Evolutionary conservation across 2,329 filamentous ascomycete species (phyloP), one percentile per base, ranked within the genome.

Genomic region (Fusarium albidum): DNA sequence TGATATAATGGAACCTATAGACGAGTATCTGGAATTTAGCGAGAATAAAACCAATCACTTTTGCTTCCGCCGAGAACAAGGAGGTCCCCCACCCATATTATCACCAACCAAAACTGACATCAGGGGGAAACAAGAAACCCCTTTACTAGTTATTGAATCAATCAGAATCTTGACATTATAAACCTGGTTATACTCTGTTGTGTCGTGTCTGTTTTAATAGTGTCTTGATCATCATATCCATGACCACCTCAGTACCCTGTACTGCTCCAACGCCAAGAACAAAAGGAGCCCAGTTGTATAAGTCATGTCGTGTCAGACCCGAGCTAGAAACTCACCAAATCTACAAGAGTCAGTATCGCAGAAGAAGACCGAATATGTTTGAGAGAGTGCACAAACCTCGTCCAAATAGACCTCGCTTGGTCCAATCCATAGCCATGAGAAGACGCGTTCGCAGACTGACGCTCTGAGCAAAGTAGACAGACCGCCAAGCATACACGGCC

Each of bases 381-480:
- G 34, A 18, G 31, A 34, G 29, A 8, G 11, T 46, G 38, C 51
- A 79, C 88, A 79, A 76, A 97, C 94, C 95, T 87, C 95, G 84
- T 64, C 95, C 95, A 78, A 99, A 99, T 17, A 99, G 75, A 11
- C 92, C 91, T 71, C 96, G 83, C 84, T 98, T 99, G n/a, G 86
- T 88, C 95, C 95, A 99, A 73, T 99, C 95, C 95, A 99, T 97
- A 14, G 92, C 92, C 74, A 99, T 80, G 68, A 99, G 75, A 61
- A 92, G 84, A 58, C 94, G 85, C 21, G 95, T 99, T 64, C 95
- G 81, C 54, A 98, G 82, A 74, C 93, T 97, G 40, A 99, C 95
- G 69, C 92, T 96, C 80, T 99, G 92, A 11, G 95, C 92, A 78
- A 99, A 99, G 76, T 99, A 99, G 12, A 97, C 89, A 61, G 91